Evolutionary conservation across 768 basidiomycete genomes (phyloP).

Genomic region (Dendrothele bispora): DNA sequence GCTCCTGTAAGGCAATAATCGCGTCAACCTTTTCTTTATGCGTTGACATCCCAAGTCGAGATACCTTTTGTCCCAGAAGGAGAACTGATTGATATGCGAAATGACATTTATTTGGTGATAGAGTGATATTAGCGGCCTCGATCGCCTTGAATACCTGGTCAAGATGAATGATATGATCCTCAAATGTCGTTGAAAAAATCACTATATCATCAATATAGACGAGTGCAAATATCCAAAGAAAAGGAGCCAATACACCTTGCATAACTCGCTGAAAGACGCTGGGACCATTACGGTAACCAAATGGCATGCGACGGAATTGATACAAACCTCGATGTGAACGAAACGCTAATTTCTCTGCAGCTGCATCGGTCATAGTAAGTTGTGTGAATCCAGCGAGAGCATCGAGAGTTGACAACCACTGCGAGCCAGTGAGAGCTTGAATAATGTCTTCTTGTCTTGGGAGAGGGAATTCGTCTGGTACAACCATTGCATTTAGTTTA

Average conservation of each 20-base stretch:
- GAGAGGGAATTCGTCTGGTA: slow-evolving; percentile 22
- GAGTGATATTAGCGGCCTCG: too few relatives aligned
- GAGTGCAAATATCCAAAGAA: slow-evolving; percentile 5
- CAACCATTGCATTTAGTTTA: slow-evolving; percentile 1
- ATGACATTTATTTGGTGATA: too few relatives aligned
- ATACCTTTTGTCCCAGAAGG: too few relatives aligned
- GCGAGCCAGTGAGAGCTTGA: slow-evolving; percentile 16
- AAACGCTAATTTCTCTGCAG: slow-evolving; percentile 26
- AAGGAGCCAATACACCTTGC: slow-evolving; percentile 10
- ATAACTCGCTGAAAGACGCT: slow-evolving; percentile 15
- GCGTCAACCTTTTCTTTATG: too few relatives aligned
- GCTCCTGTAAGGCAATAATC: too few relatives aligned
- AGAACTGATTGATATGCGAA: too few relatives aligned
- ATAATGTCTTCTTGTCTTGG: slow-evolving; percentile 20
- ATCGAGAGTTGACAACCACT: slow-evolving; percentile 26
- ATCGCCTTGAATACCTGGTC: too few relatives aligned
- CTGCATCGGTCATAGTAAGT: slow-evolving; percentile 16
- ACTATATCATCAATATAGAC: slow-evolving; percentile 2
- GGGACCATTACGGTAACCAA: slow-evolving; percentile 17
- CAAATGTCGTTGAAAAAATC: neutral
- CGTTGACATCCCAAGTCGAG: too few relatives aligned
- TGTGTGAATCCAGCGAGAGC: slow-evolving; percentile 31
- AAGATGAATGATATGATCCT: too few relatives aligned
- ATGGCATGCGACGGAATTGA: slow-evolving; percentile 30
- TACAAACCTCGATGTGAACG: slow-evolving; percentile 25